A percentile compares a stretch with the other conserved stretches of the same genome.
These are phyloP conservation scores for Zostera marina DNA, from an alignment of 116 monocot species.

Conservation along the genomic window DNA sequence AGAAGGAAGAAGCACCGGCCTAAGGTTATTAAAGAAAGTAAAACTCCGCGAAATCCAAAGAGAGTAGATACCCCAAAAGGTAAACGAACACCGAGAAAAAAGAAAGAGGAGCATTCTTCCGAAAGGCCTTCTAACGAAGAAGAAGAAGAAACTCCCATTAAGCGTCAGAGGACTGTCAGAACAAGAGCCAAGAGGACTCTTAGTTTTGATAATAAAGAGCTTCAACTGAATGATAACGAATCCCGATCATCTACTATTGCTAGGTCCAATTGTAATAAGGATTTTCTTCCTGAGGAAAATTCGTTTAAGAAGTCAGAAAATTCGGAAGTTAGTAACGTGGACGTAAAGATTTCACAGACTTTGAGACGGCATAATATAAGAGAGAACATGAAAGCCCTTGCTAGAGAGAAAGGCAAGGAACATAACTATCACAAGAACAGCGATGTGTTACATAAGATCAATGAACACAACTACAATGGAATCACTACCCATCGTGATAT, in stretches of 20 bases:
- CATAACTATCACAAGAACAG: neutral
- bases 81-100: slow-evolving; percentile 52
- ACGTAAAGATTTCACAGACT: neutral
- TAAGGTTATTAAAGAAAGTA: slow-evolving; percentile 59
- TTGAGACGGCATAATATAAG: slow-evolving; percentile 15
- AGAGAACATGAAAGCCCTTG: slow-evolving; percentile 22
- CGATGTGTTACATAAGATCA: neutral
- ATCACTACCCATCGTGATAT: neutral
- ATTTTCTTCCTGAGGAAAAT: neutral
- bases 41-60: slow-evolving; percentile 27
- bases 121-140: slow-evolving; percentile 1
- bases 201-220: slow-evolving; percentile 7
- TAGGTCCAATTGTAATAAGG: neutral
- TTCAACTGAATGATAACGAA: neutral
- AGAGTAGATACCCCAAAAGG: slow-evolving; percentile 15
- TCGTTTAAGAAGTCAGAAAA: neutral
- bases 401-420: slow-evolving; percentile 8
- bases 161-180: slow-evolving; percentile 1
- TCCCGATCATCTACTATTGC: neutral
- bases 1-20: slow-evolving; percentile 60
- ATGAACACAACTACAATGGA: neutral
- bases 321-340: no score
- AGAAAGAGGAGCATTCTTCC: slow-evolving; percentile 6
- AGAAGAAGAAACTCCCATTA: slow-evolving; percentile 5
- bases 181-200: slow-evolving; percentile 4